phyloP scores from a whole-genome alignment of 352 stramenopile species.

The Thalassiosira exigua region DNA sequence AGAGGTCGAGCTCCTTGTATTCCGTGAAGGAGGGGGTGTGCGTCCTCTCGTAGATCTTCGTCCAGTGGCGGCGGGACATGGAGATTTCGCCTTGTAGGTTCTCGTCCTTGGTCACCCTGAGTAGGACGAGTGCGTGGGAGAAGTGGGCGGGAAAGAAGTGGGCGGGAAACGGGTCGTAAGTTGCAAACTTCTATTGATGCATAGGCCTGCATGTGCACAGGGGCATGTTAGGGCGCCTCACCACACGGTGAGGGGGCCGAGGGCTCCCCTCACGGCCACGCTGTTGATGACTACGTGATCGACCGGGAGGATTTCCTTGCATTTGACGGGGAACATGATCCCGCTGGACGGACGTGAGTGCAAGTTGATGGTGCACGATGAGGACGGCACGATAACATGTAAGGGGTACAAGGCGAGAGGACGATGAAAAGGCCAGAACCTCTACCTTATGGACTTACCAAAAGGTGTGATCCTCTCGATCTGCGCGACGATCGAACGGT shows the following conservation, averaged over 20 bases:
- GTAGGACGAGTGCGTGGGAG: background rate
- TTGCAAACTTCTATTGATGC: no score
- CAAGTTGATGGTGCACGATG: no score
- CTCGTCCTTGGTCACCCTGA: constrained; percentile 70
- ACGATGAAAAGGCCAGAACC: no score
- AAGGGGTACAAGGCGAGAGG: constrained; percentile 9
- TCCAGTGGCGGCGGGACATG: constrained; percentile 70
- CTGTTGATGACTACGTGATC: constrained; percentile 80
- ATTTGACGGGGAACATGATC: constrained; percentile 87
- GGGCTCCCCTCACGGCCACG: constrained; percentile 76
- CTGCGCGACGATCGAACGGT: no score
- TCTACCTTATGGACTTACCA: no score
- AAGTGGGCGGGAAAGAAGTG: no score
- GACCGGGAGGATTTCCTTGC: constrained; percentile 79
- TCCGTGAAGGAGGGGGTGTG: constrained; percentile 55
- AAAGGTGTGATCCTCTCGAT: constrained; percentile 86
- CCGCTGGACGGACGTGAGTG: no score
- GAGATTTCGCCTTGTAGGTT: constrained; percentile 46
- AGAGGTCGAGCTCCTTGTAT: constrained; percentile 69
- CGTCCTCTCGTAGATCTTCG: constrained; percentile 76
- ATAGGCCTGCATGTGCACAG: no score
- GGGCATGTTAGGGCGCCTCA: constrained; percentile 30
- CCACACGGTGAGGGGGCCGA: constrained; percentile 84
- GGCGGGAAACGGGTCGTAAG: no score
- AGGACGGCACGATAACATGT: no score